Base-by-base conservation (phyloP, 768 basidiomycete species). In the Astraeus odoratus region DNA sequence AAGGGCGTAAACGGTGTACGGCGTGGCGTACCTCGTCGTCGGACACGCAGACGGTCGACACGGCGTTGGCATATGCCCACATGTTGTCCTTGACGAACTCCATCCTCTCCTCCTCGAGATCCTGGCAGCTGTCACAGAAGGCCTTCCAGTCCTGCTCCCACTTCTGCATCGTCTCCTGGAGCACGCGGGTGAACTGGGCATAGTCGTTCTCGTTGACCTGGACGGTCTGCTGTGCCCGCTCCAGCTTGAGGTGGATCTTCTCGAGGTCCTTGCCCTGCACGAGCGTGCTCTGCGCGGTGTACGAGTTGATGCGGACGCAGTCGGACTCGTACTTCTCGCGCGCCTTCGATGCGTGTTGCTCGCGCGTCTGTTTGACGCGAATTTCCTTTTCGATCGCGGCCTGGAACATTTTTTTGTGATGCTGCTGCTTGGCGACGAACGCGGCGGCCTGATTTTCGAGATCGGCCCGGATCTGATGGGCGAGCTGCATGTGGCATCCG, bases 91-190 rank as follows among this genome's bases (percentile, higher is more conserved):
- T 97, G 71, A 86, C 82, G 60, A 95, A 90, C 49, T 93, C 90
- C 58, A 94, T 67, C n/a, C 96, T 78, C 47, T 93, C 84, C 55
- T 97, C 93, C 57, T 99, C 96, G 40, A 96, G 67, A 67, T 99
- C 96, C 65, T 99, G 96, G 50, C 90, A 90, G 35, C 78, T 79
- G 64, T 99, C 96, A 58, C 91, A 94, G 66, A 96, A 98, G 3
- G 70, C 70, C 65, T 89, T 94, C 96, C 96, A 99, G 48, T 89
- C 85, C 50, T 76, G 72, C 59, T 96, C 93, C 96, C 95, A 98
- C 57, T 86, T 85, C 40, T 69, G 73, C 18, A 77, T 73, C 12
- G 90, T 95, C 40, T 89, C 86, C 52, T 80, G 77, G 31, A 96
- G 64, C 0, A 81, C 83, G 44, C 78, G 78, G 3, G 87, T 79